Evolutionary conservation across 2,329 filamentous ascomycete genomes (phyloP).

Genomic region (Akanthomyces lecanii): DNA sequence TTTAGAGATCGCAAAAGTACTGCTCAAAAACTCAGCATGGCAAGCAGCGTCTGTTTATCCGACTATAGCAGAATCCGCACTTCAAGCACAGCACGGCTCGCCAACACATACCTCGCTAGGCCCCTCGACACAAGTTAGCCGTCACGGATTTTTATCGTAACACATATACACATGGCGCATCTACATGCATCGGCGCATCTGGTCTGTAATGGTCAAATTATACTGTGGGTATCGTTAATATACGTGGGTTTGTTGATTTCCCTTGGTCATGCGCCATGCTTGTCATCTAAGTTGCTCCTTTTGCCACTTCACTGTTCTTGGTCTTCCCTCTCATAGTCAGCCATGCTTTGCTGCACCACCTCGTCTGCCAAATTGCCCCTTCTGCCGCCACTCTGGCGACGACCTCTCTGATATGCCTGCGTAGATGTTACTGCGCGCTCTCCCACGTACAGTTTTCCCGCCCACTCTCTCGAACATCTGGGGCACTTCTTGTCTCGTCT

Average conservation of each 20-base stretch:
- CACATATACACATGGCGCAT: neutral
- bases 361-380: conserved; percentile 30
- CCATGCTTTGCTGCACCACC: conserved; percentile 29
- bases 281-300: neutral
- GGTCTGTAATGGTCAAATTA: neutral
- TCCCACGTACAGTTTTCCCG: conserved; percentile 47
- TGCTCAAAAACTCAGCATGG: no score
- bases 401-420: conserved; percentile 44
- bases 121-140: neutral
- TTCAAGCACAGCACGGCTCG: no score
- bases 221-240: conserved; percentile 12
- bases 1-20: neutral
- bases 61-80: no score
- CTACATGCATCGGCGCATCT: neutral
- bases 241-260: neutral
- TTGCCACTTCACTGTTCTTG: conserved; percentile 25
- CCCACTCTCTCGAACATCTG: conserved; percentile 50
- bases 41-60: no score
- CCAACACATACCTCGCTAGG: no score
- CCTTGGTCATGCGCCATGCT: neutral
- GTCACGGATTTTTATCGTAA: neutral
- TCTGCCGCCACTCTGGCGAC: conserved; percentile 33
- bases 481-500: conserved; percentile 62
- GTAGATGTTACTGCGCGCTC: conserved; percentile 54
- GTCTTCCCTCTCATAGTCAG: conserved; percentile 26